These are phyloP conservation scores for Bertia moriformis DNA, from an alignment of 2,329 filamentous ascomycete genomes.

Conservation along the genomic window DNA sequence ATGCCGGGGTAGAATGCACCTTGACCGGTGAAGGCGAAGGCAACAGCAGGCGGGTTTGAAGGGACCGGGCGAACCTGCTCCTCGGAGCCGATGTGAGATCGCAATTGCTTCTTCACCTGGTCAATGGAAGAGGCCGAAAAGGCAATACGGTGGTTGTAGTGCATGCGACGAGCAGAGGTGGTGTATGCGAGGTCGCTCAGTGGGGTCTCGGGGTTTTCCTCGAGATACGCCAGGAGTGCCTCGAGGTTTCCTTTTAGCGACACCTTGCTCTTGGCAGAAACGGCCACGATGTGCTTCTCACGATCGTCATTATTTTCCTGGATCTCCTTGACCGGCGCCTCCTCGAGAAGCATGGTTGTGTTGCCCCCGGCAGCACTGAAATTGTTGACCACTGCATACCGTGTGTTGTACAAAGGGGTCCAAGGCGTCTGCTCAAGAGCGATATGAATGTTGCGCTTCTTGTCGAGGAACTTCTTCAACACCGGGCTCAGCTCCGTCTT, in stretches of 20 bases:
- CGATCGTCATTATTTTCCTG: too few relatives aligned
- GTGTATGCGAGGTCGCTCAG: conserved; percentile 48
- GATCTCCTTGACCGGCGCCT: too few relatives aligned
- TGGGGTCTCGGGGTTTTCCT: conserved; percentile 17
- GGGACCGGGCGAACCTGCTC: too few relatives aligned
- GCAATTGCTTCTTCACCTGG: too few relatives aligned
- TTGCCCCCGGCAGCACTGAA: conserved; percentile 34
- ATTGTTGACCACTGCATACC: conserved; percentile 25
- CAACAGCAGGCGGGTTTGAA: conserved; percentile 27
- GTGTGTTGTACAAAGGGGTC: conserved; percentile 9
- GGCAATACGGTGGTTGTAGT: conserved; percentile 40
- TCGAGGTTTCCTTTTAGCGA: conserved; percentile 27
- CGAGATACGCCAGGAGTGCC: conserved; percentile 23
- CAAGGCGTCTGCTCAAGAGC: conserved; percentile 16
- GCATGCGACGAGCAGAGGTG: conserved; percentile 49
- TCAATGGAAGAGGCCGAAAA: too few relatives aligned
- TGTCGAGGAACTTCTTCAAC: conserved; percentile 15
- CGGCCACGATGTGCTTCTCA: conserved; percentile 42
- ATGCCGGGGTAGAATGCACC: conserved; percentile 36
- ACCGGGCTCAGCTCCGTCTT: conserved; percentile 21
- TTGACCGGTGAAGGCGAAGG: conserved; percentile 41
- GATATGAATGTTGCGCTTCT: conserved; percentile 18
- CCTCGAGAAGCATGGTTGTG: conserved; percentile 30
- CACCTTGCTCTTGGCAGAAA: conserved; percentile 28
- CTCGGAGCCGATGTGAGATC: too few relatives aligned